Conservation (phyloP, 495 filamentous ascomycete genomes). For the Aspergillus sclerotiicarbonarius region DNA sequence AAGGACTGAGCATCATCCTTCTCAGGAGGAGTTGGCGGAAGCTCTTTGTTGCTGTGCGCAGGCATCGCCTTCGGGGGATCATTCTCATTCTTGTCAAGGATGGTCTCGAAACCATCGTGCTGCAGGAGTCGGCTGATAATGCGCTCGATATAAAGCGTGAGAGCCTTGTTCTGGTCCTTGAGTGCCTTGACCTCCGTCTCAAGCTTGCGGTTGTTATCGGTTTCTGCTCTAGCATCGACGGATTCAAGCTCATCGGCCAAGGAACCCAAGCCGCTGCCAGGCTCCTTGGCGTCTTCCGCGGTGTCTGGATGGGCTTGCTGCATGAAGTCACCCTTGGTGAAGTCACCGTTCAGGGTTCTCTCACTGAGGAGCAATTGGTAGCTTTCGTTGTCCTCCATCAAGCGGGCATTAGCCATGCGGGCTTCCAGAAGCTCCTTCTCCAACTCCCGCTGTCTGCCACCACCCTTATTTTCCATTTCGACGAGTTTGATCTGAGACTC, state of each 20-base stretch:
- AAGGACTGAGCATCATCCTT: conserved; percentile 59
- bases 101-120: conserved; percentile 90
- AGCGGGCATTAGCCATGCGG: conserved; percentile 86
- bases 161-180: conserved; percentile 93
- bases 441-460: conserved; percentile 77
- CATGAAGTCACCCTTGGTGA: conserved; percentile 83
- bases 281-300: conserved; percentile 28
- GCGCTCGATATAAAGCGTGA: conserved; percentile 96
- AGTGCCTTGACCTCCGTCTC: conserved; percentile 77
- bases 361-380: conserved; percentile 93
- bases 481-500: conserved; percentile 94
- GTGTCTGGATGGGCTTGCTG: conserved; percentile 40
- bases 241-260: conserved; percentile 87
- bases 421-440: conserved; percentile 86
- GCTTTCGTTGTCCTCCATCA: conserved; percentile 98
- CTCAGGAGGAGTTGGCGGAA: conserved; percentile 73
- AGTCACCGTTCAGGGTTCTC: conserved; percentile 91
- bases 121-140: conserved; percentile 93
- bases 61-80: conserved; percentile 26
- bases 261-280: conserved; percentile 50
- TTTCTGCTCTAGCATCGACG: conserved; percentile 54
- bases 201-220: conserved; percentile 61
- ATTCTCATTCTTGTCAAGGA: conserved; percentile 70
- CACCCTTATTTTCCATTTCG: conserved; percentile 89
- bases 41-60: conserved; percentile 66